phyloP scores from a whole-genome alignment of 495 filamentous ascomycete species.

The Xylaria grammica region DNA sequence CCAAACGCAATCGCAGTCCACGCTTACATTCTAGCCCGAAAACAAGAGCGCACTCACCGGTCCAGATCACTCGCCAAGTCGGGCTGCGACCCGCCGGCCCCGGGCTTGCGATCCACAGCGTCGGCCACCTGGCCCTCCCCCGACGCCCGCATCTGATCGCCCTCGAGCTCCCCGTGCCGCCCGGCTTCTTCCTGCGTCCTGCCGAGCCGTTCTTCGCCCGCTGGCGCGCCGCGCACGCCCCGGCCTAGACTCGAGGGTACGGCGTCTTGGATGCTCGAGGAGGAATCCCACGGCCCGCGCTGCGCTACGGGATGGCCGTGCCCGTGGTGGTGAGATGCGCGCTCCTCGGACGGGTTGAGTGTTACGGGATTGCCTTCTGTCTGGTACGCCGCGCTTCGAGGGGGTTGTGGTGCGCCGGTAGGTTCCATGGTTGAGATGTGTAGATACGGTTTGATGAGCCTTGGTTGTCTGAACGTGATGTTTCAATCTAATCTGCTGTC shows the following conservation, averaged over 20 bases:
- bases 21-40: neutral
- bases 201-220: constrained; percentile 31
- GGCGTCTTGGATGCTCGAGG: constrained; percentile 29
- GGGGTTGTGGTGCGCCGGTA: constrained; percentile 46
- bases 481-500: neutral
- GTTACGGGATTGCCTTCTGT: constrained; percentile 55
- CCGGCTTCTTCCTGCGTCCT: constrained; percentile 35
- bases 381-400: constrained; percentile 56
- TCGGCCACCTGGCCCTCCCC: constrained; percentile 61
- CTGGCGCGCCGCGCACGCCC: constrained; percentile 41
- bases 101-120: constrained; percentile 49
- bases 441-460: neutral
- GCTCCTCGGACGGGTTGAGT: constrained; percentile 55
- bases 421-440: constrained; percentile 11
- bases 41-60: constrained; percentile 34
- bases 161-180: constrained; percentile 54
- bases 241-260: constrained; percentile 43
- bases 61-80: constrained; percentile 46
- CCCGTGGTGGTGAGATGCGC: constrained; percentile 31
- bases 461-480: neutral
- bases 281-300: constrained; percentile 31
- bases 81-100: constrained; percentile 33
- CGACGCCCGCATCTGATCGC: constrained; percentile 56
- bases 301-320: constrained; percentile 32
- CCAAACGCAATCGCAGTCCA: neutral